Evolutionary conservation across 441 rosid genomes (phyloP).

Genomic region (Pelargonium fulgidum): DNA sequence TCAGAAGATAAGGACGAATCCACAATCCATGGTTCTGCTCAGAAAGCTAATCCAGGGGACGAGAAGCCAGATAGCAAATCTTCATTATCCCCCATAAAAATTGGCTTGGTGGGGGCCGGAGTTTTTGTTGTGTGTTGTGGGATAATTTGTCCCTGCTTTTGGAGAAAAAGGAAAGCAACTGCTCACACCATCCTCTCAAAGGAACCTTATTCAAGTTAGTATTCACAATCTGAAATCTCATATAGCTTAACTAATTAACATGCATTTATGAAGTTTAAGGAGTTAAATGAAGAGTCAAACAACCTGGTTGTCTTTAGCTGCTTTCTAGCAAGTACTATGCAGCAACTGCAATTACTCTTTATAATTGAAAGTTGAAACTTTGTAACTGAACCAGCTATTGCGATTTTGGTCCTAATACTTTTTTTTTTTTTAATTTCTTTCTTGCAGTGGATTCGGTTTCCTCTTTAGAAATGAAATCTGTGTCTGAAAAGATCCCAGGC

Average conservation of each 20-base stretch:
- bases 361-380: neutral
- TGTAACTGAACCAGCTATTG: neutral
- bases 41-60: constrained; percentile 9
- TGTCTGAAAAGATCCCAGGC: constrained; percentile 55
- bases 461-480: constrained; percentile 43
- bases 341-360: too few species aligned
- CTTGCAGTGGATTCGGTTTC: constrained; percentile 59
- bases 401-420: constrained; percentile 3
- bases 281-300: too few species aligned
- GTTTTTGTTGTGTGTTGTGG: constrained; percentile 44
- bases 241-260: neutral
- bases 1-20: constrained; percentile 25
- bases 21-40: constrained; percentile 13
- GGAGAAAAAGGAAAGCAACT: constrained; percentile 57
- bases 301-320: neutral
- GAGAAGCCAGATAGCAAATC: constrained; percentile 22
- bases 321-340: too few species aligned
- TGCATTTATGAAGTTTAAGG: neutral
- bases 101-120: constrained; percentile 50
- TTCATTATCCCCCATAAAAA: constrained; percentile 21
- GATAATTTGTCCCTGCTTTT: constrained; percentile 61
- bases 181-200: constrained; percentile 49
- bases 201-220: constrained; percentile 61
- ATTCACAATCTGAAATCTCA: constrained; percentile 4
- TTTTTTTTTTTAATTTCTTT: constrained; percentile 18